Evolutionary conservation across 805 yeast species (phyloP).

Genomic region (Debaryomyces maramus): DNA sequence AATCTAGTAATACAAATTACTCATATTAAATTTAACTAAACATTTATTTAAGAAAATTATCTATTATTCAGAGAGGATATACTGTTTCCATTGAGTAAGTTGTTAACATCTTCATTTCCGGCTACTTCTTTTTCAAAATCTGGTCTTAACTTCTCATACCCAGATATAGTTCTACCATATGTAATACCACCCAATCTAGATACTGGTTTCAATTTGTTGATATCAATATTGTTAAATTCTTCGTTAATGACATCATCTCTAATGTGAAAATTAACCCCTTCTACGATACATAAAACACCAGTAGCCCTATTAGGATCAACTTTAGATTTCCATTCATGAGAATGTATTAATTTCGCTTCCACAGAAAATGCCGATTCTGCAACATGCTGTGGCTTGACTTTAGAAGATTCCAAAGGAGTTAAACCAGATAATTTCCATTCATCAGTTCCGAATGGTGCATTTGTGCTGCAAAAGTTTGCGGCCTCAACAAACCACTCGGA

Average conservation of each 20-base stretch:
- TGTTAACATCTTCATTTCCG: not conserved
- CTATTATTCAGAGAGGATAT: not conserved
- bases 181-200: conserved; percentile 50
- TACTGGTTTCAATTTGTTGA: conserved; percentile 51
- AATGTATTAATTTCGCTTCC: conserved; percentile 50
- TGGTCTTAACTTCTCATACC: conserved; percentile 49
- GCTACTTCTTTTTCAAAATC: conserved; percentile 25
- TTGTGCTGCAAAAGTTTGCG: conserved; percentile 50
- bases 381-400: conserved; percentile 56
- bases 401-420: conserved; percentile 43
- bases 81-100: not conserved
- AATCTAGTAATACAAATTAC: not conserved
- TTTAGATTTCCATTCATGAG: conserved; percentile 47
- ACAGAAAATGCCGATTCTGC: conserved; percentile 61
- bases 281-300: conserved; percentile 46
- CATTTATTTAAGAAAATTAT: not conserved
- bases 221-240: conserved; percentile 40
- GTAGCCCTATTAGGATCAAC: conserved; percentile 30
- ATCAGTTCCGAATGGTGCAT: conserved; percentile 49
- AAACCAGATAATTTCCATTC: conserved; percentile 60
- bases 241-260: conserved; percentile 54
- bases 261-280: conserved; percentile 58
- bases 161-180: conserved; percentile 46
- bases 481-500: conserved; percentile 68
- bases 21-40: not conserved